Percentiles rank a stretch among this genome's conserved stretches.
phyloP scores from a whole-genome alignment of 768 basidiomycete species.

The Boletus rubescentipes region DNA sequence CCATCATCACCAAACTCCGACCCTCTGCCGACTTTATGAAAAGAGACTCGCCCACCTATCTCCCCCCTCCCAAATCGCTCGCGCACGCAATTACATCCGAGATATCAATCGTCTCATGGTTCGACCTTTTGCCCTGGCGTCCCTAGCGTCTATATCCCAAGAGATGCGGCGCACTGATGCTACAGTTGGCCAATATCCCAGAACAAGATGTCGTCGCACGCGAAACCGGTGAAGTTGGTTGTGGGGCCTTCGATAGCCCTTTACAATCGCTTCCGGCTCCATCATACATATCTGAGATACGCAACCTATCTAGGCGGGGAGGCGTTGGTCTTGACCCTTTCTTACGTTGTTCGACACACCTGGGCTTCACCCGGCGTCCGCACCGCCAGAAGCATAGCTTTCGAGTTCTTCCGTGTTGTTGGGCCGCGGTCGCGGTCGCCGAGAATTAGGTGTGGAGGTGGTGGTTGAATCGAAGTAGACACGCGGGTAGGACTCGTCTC shows the following conservation, averaged over 20 bases:
- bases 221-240: neutral
- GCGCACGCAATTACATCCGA: no score
- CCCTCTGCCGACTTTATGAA: slow-evolving; percentile 46
- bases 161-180: slow-evolving; percentile 10
- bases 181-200: neutral
- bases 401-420: no score
- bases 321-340: no score
- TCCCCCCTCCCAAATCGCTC: slow-evolving; percentile 39
- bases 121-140: no score
- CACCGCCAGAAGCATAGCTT: no score
- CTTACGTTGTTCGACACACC: no score
- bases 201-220: neutral
- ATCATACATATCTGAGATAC: neutral
- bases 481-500: no score
- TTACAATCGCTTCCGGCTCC: neutral
- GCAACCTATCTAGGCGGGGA: no score
- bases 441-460: no score
- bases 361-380: no score
- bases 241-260: neutral
- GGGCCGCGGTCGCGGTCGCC: no score
- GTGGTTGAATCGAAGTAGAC: no score
- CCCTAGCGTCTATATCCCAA: slow-evolving; percentile 44
- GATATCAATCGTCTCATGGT: slow-evolving; percentile 45
- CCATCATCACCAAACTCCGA: slow-evolving; percentile 32
- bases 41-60: slow-evolving; percentile 41